Base-by-base conservation (phyloP, 139 green algal genomes). In the Chlorella vulgaris region DNA sequence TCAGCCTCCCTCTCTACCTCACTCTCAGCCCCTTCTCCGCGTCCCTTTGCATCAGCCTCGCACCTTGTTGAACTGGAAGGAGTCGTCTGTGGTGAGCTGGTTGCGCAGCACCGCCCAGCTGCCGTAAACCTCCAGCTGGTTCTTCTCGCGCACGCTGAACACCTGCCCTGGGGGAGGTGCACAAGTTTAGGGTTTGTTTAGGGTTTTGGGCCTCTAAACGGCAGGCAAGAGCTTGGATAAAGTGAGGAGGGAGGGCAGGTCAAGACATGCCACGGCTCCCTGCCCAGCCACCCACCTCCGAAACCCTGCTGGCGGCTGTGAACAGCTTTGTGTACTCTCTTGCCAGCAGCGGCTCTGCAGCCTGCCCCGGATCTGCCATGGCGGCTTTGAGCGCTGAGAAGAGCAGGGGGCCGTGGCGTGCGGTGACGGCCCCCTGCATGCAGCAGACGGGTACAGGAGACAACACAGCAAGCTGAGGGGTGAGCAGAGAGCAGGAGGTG, bases 61-160 rank as follows among this genome's bases (percentile, higher is more conserved):
- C 28, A 88, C 86, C 75, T 90, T 91, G 82, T 91, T 94, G 83
- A 92, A 95, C 5, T 83, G 62, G 65, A 95, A 95, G 50, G 83
- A 93, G 81, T 95, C 92, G 67, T 95, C 92, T 33, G 82, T 87
- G 60, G 70, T 83, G 60, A 89, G 66, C 74, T 89, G 74, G 40
- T 69, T 77, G 26, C 81, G 88, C 51, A 85, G 75, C 50, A 93
- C 89, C 31, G 76, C 84, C 89, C 89, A 92, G 15, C 84, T 70
- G 26, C 81, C 84, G 39, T 91, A 91, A 29, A 94, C 89, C 18
- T 93, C 90, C 58, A 94, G 83, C 66, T 91, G 86, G 22, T 63
- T 81, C 19, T 83, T 70, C 80, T 94, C 74, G 1, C 66, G 40
- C 21, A 55, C 19, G 29, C 36, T 84, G 47, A 94, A 90, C 42